Evolutionary conservation across 2,329 filamentous ascomycete species (phyloP), one percentile per base, ranked within the genome.

Genomic region (Cladorrhinum sp.): DNA sequence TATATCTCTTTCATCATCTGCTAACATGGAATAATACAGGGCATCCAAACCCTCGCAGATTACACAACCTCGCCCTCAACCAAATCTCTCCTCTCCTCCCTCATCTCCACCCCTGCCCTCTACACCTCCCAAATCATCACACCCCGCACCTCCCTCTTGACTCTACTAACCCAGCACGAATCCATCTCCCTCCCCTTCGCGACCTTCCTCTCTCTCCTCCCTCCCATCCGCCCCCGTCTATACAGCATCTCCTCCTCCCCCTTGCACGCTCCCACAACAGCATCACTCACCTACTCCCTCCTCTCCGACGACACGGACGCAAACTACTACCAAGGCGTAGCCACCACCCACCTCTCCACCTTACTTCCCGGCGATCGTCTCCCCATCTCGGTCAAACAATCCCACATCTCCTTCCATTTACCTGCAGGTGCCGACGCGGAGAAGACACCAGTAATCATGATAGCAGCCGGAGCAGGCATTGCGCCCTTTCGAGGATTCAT

Each of bases 231-330:
- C 26, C 81, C 90, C 42, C 83, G 89, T n/a, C 87, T 91, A 72
- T 92, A 92, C 67, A 90, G 86, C 30, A 91, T 93, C 69, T 92
- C 89, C 0, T 92, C 89, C 0, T 91, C 89, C 0, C 88, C 89
- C 0, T 78, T 91, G 0, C 78, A 77, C 64, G 80, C 87, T 63
- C 78, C 83, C 0, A 76, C 75, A 10, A 78, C 79, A 60, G 82
- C 83, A 55, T 86, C 87, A 0, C 79, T 93, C 24, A 92, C 88
- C 2, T 92, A 89, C 75, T 81, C 82, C 2, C 81, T 92, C 1
- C 69, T 82, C 6, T 46, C 42, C 14, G 10, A 16, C 16, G 4
- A 14, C 36, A 4, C 36, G 10, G 3, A 14, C 36, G n/a, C n/a
- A n/a, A n/a, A n/a, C n/a, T n/a, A n/a, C n/a, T n/a, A n/a, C n/a